Base-by-base conservation (phyloP, 2,329 filamentous ascomycete genomes). In the Didymella sp. region DNA sequence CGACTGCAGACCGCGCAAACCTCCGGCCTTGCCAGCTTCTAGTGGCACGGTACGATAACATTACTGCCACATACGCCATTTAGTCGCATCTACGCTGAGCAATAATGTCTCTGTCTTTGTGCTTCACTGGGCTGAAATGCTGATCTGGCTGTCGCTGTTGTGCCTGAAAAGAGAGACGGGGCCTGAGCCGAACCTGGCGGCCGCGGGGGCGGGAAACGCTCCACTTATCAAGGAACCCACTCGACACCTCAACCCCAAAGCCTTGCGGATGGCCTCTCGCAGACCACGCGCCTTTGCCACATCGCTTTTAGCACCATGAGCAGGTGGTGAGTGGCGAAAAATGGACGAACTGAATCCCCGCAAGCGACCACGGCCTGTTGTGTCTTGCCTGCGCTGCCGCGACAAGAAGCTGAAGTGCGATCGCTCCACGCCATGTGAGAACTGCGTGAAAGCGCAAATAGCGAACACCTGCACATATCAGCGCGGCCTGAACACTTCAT, bases 381-480 rank as follows among this genome's bases (percentile, higher is more conserved):
- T 69, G 8, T 69, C 66, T 4, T 71, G 68, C 43, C 44, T 69
- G n/a, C 56, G 60, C 22, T 71, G 68, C 42, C 61, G 67, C 35
- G 60, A 64, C 19, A 69, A 68, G 53, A 71, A 71, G 31, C 51
- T 70, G 22, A 69, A 69, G 37, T 71, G 68, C 45, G 66, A 71
- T 44, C 64, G 68, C 9, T 58, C 51, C 27, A 35, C 59, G 13
- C 68, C 68, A 12, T 71, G 68, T 51, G 56, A 61, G 43, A 66
- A 70, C 46, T 71, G 68, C 37, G 51, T 62, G 45, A 68, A 66
- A 52, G 65, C 58, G 28, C 56, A 54, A 13, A 56, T 37, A 5
- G 49, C 61, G 4, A 56, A 56, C 28, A 63, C 56, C 2, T 70
- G 68, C 49, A 60, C 52, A 13, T 64, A 64, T 51, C 59, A 54